Evolutionary conservation across 2,329 filamentous ascomycete species (phyloP), one percentile per base, ranked within the genome.

Genomic region (Zopfia rhizophila): DNA sequence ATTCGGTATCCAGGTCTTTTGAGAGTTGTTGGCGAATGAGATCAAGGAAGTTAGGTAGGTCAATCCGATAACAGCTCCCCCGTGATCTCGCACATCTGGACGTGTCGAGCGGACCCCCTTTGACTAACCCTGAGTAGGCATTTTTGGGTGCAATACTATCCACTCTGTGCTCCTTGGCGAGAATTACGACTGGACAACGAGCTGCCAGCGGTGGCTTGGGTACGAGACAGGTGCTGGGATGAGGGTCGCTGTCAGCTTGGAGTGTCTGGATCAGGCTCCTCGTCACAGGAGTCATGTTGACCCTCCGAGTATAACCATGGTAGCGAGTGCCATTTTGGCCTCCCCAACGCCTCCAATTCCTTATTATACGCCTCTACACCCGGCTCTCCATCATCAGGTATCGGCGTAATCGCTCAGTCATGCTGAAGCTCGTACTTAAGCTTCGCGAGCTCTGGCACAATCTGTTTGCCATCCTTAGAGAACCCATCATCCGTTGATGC

Each of bases 361-460:
- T 86, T 79, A 75, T 99, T 99, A 76, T 97, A 99, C 28, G 82
- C 78, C 11, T 81, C 81, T 21, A 97, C 83, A 61, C 96, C 91
- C 8, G 84, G 71, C 55, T 83, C 78, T 44, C 89, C 90, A 67
- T 96, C 92, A 58, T 96, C 88, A 11, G 77, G 74, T 14, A 96
- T 79, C 2, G 89, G 89, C 0, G 87, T 91, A 59, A 97, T 73
- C 53, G 83, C 78, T 30, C 91, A 85, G 72, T 97, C 87, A 68
- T 99, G 94, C 69, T 96, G 90, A 31, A 97, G 77, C 75, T 97
- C 93, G 74, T 97, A 97, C 75, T 99, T 99, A 62, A 99, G 80
- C 56, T 81, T 83, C 4, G 87, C 88, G 10, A 99, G 80, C 57
- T 88, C 82, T 66, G 89, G 85, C 29, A 96, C 82, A 49, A 99